Base-by-base conservation (phyloP, 2,329 filamentous ascomycete genomes). In the Clarireedia monteithiana region DNA sequence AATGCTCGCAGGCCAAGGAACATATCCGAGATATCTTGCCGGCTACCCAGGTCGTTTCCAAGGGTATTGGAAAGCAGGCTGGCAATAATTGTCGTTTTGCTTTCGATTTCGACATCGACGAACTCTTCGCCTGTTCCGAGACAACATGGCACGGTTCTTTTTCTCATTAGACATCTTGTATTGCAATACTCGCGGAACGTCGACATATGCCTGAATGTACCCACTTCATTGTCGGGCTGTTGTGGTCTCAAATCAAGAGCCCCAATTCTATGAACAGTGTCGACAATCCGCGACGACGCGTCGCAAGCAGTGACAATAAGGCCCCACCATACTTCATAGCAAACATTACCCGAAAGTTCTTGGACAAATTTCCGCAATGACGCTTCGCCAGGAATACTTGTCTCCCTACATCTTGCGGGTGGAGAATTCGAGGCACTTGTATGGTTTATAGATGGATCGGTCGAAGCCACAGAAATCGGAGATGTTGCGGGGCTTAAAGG, bases 151-250 rank as follows among this genome's bases (percentile, higher is more conserved):
- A 54, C 24, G 5, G 44, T 42, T 20, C 52, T 54, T 9, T 54
- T 54, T 5, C 39, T 54, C 4, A 62, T 55, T 14, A 63, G 50
- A 47, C 49, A 64, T 12, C 55, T 48, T 15, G 60, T 51, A 48
- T 63, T 61, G 20, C 56, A 59, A 38, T 64, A 64, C 40, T 63
- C 59, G n/a, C 58, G 55, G 40, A 60, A 62, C 4, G 59, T 61
- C 17, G 55, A 55, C 40, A 60, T 59, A 42, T 64, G 62, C 36
- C 55, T 52, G 17, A 63, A 51, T 0, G 58, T 63, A 15, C 61
- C 62, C 10, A 64, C 52, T 14, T 58, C 58, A 30, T 48, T 58
- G 10, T 59, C 59, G 24, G 53, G 55, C 46, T 49, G 48, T 17
- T 55, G 50, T 24, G 54, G 53, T 17, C 50, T 27, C 48, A 59